phyloP scores from a whole-genome alignment of 75 land plant species.

The Pseudotsuga menziesii region DNA sequence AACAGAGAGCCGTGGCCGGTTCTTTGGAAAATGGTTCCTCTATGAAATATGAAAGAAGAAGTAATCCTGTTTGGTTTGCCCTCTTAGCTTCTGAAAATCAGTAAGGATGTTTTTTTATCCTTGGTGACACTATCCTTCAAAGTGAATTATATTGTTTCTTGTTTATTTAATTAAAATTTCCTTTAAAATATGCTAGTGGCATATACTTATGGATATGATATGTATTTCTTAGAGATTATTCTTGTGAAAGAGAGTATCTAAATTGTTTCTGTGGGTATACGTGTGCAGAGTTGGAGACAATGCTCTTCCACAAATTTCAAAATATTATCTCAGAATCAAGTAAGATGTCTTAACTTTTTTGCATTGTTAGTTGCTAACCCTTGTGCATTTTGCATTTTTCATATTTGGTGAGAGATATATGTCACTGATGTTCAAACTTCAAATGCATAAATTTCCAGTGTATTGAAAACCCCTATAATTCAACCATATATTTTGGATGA shows the following conservation, averaged over 20 bases:
- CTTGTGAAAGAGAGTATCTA: not conserved
- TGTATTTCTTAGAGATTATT: not conserved
- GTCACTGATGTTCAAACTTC: not conserved
- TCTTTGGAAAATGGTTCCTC: constrained; percentile 33
- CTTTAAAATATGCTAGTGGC: not conserved
- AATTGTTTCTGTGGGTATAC: not conserved
- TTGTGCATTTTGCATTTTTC: not conserved
- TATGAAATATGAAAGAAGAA: constrained; percentile 32
- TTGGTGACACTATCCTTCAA: not conserved
- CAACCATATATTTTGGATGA: no score
- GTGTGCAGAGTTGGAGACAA: constrained; percentile 45
- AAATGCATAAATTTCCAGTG: not conserved
- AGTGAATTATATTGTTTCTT: not conserved
- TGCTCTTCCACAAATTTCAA: constrained; percentile 57
- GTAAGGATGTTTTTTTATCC: constrained; percentile 28
- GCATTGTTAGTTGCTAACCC: not conserved
- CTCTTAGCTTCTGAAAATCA: constrained; percentile 73
- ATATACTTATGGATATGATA: not conserved
- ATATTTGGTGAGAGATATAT: not conserved
- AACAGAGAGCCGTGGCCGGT: constrained; percentile 25
- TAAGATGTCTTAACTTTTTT: constrained; percentile 22
- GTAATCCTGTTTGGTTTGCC: constrained; percentile 74
- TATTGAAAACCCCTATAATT: not conserved
- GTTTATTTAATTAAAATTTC: not conserved
- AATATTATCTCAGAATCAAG: constrained; percentile 60